phyloP scores from a whole-genome alignment of 371 early-diverging fungal species.

The Apophysomyces ossiformis region DNA sequence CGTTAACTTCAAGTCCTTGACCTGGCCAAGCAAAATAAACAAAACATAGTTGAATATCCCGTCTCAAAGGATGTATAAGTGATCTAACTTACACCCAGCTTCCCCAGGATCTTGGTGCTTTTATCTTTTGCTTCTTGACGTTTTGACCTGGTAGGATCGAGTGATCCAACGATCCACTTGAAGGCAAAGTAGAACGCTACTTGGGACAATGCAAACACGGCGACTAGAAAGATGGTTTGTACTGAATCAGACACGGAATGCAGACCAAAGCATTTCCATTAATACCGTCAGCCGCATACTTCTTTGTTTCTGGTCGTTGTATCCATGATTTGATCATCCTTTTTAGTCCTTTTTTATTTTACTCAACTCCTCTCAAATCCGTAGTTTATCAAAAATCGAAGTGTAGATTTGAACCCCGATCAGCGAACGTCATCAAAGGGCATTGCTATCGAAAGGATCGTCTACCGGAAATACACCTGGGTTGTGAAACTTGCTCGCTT shows the following conservation, averaged over 20 bases:
- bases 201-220: slow-evolving; percentile 81
- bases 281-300: slow-evolving; percentile 68
- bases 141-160: slow-evolving; percentile 79
- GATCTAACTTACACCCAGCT: slow-evolving; percentile 67
- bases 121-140: slow-evolving; percentile 76
- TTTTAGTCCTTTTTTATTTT: too few relatives aligned
- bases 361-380: too few relatives aligned
- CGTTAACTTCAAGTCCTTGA: slow-evolving; percentile 75
- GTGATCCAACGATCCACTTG: slow-evolving; percentile 72
- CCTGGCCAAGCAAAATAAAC: slow-evolving; percentile 29
- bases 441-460: too few relatives aligned
- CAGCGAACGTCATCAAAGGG: too few relatives aligned
- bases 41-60: too few relatives aligned
- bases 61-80: too few relatives aligned
- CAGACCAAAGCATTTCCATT: neutral
- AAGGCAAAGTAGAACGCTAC: slow-evolving; percentile 87
- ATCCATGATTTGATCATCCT: slow-evolving; percentile 44
- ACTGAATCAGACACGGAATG: neutral
- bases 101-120: slow-evolving; percentile 69
- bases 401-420: too few relatives aligned
- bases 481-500: too few relatives aligned
- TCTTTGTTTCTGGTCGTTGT: slow-evolving; percentile 66
- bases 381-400: too few relatives aligned
- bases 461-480: too few relatives aligned
- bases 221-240: slow-evolving; percentile 42